phyloP scores from a whole-genome alignment of 2,329 filamentous ascomycete genomes.

The Neodidymelliopsis sp. region DNA sequence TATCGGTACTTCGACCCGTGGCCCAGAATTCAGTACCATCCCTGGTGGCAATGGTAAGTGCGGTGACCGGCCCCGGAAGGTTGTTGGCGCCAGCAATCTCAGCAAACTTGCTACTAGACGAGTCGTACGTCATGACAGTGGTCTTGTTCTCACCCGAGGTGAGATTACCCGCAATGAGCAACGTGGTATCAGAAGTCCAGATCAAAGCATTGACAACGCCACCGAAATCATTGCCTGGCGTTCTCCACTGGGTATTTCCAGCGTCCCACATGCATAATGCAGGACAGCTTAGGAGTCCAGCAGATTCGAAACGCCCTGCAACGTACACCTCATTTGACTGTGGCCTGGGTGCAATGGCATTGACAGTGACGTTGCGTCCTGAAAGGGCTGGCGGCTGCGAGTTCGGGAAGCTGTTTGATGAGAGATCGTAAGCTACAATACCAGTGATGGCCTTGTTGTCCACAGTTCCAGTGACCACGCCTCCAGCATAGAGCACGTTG shows the following conservation, averaged over 20 bases:
- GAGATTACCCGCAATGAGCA: slow-evolving; percentile 82
- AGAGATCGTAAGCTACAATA: slow-evolving; percentile 80
- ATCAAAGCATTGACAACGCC: slow-evolving; percentile 76
- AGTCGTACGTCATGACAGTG: slow-evolving; percentile 76
- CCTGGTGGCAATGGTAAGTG: slow-evolving; percentile 75
- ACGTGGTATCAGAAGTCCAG: slow-evolving; percentile 75
- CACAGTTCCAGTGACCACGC: slow-evolving; percentile 75
- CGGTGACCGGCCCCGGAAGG: slow-evolving; percentile 81
- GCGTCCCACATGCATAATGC: slow-evolving; percentile 82
- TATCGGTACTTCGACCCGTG: slow-evolving; percentile 73
- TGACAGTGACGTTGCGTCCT: slow-evolving; percentile 75
- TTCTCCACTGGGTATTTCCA: slow-evolving; percentile 76
- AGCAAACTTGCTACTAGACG: slow-evolving; percentile 71
- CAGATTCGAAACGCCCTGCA: slow-evolving; percentile 82
- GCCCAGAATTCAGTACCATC: slow-evolving; percentile 82
- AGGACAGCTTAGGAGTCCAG: slow-evolving; percentile 82
- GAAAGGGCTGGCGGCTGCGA: slow-evolving; percentile 78
- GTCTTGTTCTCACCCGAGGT: slow-evolving; percentile 70
- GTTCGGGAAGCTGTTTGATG: slow-evolving; percentile 65
- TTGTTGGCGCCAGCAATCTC: slow-evolving; percentile 65
- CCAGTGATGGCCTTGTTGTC: slow-evolving; percentile 71
- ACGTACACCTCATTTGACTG: slow-evolving; percentile 80
- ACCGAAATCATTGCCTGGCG: slow-evolving; percentile 74
- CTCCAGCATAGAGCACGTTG: slow-evolving; percentile 78
- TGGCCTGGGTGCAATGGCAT: slow-evolving; percentile 76